Percentiles rank a stretch among this genome's conserved stretches.
Conservation (phyloP, 768 basidiomycete genomes). For the Tricholoma hemisulphureum region DNA sequence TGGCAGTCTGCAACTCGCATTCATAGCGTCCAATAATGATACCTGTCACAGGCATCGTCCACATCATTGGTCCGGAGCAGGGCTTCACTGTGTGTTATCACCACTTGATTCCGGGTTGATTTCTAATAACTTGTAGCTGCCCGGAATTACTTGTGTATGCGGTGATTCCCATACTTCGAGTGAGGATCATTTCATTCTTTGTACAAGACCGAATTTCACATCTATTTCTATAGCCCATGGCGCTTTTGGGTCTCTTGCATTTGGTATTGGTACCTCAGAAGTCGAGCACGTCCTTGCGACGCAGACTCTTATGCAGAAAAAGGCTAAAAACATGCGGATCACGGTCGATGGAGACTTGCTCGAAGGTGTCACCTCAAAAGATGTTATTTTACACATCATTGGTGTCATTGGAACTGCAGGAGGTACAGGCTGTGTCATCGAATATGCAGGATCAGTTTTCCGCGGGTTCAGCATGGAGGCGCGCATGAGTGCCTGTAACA, state of each 20-base stretch:
- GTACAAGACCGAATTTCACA: not conserved
- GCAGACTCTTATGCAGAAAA: constrained; percentile 83
- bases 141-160: constrained; percentile 81
- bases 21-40: constrained; percentile 5
- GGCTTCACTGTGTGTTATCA: constrained; percentile 69
- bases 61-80: constrained; percentile 92
- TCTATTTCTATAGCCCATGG: constrained; percentile 64
- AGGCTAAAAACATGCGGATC: constrained; percentile 91
- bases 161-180: constrained; percentile 94
- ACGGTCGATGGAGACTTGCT: constrained; percentile 78
- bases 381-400: constrained; percentile 88
- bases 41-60: constrained; percentile 61
- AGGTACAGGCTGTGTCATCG: constrained; percentile 88
- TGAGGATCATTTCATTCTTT: constrained; percentile 34
- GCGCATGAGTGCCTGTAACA: constrained; percentile 89
- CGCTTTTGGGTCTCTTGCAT: constrained; percentile 89
- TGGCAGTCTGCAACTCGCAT: constrained; percentile 4
- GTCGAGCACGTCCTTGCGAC: constrained; percentile 94
- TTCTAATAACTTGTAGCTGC: constrained; percentile 43
- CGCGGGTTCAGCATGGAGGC: constrained; percentile 86
- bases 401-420: constrained; percentile 92
- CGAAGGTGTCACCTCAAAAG: constrained; percentile 86
- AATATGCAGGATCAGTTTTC: constrained; percentile 88
- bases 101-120: not conserved
- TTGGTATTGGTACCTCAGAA: constrained; percentile 92